phyloP scores from a whole-genome alignment of 768 basidiomycete species.

The Suillus variegatus region DNA sequence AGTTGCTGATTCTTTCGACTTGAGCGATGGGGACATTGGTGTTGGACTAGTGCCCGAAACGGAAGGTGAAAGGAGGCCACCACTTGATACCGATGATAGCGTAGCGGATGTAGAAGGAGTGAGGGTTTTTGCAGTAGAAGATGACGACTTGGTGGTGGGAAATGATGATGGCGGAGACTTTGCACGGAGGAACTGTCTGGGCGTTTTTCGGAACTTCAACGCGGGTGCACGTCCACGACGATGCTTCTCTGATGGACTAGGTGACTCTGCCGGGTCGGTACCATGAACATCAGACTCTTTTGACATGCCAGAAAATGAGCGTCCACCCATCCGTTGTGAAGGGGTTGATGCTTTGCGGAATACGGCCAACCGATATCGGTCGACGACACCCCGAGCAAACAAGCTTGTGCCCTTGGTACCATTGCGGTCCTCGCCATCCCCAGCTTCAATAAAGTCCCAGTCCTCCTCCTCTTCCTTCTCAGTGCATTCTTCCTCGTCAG shows the following conservation, averaged over 20 bases:
- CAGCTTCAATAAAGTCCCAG: conserved; percentile 89
- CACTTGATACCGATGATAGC: conserved; percentile 40
- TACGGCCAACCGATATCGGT: conserved; percentile 81
- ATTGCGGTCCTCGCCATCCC: conserved; percentile 80
- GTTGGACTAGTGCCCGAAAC: conserved; percentile 50
- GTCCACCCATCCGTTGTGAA: conserved; percentile 43
- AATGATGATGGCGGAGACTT: conserved; percentile 58
- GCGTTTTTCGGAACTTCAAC: conserved; percentile 71
- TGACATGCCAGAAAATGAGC: conserved; percentile 61
- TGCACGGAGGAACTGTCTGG: conserved; percentile 70
- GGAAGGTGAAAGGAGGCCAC: conserved; percentile 63
- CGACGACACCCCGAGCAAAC: conserved; percentile 90
- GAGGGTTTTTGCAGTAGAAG: conserved; percentile 36
- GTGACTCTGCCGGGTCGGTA: conserved; percentile 42
- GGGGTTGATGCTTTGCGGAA: conserved; percentile 83
- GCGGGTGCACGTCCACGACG: conserved; percentile 70
- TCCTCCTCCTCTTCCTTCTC: conserved; percentile 68
- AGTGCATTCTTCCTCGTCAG: conserved; percentile 44
- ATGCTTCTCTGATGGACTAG: conserved; percentile 51
- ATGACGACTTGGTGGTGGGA: conserved; percentile 33
- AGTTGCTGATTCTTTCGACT: conserved; percentile 76
- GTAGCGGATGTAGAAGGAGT: conserved; percentile 44
- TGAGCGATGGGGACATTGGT: conserved; percentile 65
- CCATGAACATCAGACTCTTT: conserved; percentile 48
- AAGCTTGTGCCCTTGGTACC: conserved; percentile 78